Evolutionary conservation across 192 early-diverging fungal genomes (phyloP).

Genomic region (Geosiphon pyriformis): DNA sequence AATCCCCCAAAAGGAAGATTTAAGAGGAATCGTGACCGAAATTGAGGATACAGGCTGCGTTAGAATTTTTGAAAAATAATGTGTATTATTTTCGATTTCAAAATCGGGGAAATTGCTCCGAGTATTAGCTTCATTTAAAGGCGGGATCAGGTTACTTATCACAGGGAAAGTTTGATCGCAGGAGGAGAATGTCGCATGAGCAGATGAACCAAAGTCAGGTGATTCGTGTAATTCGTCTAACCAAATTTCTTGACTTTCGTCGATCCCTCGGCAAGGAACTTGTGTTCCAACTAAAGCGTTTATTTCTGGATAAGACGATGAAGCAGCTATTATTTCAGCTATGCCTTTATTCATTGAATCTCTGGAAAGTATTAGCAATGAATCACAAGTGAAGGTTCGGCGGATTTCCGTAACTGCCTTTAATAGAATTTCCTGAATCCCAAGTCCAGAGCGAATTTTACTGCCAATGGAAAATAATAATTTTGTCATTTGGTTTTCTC

Average conservation of each 20-base stretch:
- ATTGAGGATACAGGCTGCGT: conserved; percentile 30
- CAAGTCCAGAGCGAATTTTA: conserved; percentile 31
- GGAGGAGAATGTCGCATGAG: not conserved
- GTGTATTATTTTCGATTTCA: not conserved
- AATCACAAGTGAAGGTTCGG: conserved; percentile 34
- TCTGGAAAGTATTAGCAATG: conserved; percentile 31
- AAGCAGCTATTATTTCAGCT: not conserved
- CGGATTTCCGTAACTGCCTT: conserved; percentile 31
- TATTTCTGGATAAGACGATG: not conserved
- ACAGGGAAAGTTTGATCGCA: no score
- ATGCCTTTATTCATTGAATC: not conserved
- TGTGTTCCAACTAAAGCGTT: not conserved
- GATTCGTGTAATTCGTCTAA: no score
- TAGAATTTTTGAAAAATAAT: conserved; percentile 24
- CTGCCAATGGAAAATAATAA: conserved; percentile 35
- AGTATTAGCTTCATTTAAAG: not conserved
- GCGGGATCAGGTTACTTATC: not conserved
- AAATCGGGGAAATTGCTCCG: not conserved
- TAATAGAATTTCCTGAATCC: conserved; percentile 28
- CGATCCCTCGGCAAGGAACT: not conserved
- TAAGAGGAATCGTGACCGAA: conserved; percentile 27
- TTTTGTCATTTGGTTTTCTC: conserved; percentile 32
- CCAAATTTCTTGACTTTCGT: not conserved
- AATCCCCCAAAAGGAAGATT: conserved; percentile 40
- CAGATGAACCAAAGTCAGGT: not conserved